Percentiles rank a stretch among this genome's conserved stretches.
Conservation (phyloP, 768 basidiomycete species). For the Saitozyma sp. region DNA sequence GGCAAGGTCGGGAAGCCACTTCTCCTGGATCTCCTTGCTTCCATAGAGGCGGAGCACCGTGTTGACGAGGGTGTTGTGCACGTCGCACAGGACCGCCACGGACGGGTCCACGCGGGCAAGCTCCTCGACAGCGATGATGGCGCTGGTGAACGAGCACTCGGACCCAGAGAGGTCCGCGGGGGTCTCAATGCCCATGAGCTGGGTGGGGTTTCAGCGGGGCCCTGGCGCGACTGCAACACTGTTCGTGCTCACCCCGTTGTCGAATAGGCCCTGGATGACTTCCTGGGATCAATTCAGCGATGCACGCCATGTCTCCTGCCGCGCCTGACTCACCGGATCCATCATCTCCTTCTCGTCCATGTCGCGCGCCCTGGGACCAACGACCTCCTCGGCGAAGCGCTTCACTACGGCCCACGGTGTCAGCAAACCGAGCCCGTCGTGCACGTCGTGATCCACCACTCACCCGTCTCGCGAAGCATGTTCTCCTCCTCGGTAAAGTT, state of each 20-base stretch:
- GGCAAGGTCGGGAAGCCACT: constrained; percentile 81
- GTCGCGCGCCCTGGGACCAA: constrained; percentile 85
- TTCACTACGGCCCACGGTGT: constrained; percentile 59
- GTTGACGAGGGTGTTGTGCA: constrained; percentile 98
- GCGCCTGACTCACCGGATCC: constrained; percentile 63
- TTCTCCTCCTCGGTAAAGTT: constrained; percentile 90
- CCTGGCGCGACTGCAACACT: not conserved
- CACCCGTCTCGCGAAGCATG: constrained; percentile 89
- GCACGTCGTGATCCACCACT: constrained; percentile 27
- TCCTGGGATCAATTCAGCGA: constrained; percentile 13
- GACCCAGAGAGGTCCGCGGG: constrained; percentile 77
- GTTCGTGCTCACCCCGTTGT: constrained; percentile 74
- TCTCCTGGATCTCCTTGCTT: constrained; percentile 76
- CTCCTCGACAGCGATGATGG: constrained; percentile 95
- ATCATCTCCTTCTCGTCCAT: constrained; percentile 98
- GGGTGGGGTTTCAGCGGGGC: not conserved
- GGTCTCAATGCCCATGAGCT: constrained; percentile 99
- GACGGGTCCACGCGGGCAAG: constrained; percentile 94
- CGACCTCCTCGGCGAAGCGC: constrained; percentile 84
- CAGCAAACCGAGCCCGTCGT: not conserved
- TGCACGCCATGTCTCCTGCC: not conserved
- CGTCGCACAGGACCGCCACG: constrained; percentile 94
- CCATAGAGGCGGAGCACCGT: constrained; percentile 87
- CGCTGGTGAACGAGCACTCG: constrained; percentile 87
- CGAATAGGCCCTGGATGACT: constrained; percentile 83